Evolutionary conservation across 1,284 basidiomycete genomes (phyloP).

Genomic region (Salmacisia buchloeana): DNA sequence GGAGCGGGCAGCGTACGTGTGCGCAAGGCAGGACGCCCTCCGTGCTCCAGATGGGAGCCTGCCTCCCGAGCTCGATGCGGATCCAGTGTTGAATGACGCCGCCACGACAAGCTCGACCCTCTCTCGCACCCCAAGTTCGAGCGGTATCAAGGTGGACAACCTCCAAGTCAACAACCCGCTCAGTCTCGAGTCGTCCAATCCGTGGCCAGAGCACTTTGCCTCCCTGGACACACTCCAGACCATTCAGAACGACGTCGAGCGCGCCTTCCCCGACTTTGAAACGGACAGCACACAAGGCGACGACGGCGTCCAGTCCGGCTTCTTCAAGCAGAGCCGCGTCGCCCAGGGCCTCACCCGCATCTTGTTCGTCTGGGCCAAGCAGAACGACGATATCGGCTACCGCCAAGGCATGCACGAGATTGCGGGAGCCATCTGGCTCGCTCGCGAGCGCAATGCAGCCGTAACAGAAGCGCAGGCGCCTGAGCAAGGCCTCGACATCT

Average conservation of each 20-base stretch:
- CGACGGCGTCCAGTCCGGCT: not conserved
- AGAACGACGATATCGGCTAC: constrained; percentile 40
- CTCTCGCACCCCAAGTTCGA: too few species aligned
- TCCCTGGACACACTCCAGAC: constrained; percentile 26
- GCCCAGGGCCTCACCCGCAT: constrained; percentile 28
- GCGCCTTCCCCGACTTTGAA: constrained; percentile 37
- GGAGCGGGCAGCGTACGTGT: not conserved
- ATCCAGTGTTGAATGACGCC: not conserved
- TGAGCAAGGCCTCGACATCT: constrained; percentile 11
- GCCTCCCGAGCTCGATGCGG: constrained; percentile 9
- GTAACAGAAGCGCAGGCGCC: not conserved
- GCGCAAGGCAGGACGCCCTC: constrained; percentile 1
- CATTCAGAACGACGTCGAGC: constrained; percentile 35
- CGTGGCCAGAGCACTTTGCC: constrained; percentile 34
- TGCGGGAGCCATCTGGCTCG: constrained; percentile 35
- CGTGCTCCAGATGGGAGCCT: constrained; percentile 12
- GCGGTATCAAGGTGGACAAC: constrained; percentile 14
- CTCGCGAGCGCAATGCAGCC: constrained; percentile 18
- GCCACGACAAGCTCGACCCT: not conserved
- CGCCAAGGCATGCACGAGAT: constrained; percentile 51
- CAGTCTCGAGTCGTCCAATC: constrained; percentile 33
- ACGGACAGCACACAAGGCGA: constrained; percentile 15
- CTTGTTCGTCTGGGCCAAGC: constrained; percentile 39
- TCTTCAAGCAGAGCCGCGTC: constrained; percentile 11
- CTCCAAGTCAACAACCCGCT: constrained; percentile 41